These are phyloP conservation scores for Marasmius fiardii DNA, from an alignment of 1,284 basidiomycete species.

Conservation along the genomic window DNA sequence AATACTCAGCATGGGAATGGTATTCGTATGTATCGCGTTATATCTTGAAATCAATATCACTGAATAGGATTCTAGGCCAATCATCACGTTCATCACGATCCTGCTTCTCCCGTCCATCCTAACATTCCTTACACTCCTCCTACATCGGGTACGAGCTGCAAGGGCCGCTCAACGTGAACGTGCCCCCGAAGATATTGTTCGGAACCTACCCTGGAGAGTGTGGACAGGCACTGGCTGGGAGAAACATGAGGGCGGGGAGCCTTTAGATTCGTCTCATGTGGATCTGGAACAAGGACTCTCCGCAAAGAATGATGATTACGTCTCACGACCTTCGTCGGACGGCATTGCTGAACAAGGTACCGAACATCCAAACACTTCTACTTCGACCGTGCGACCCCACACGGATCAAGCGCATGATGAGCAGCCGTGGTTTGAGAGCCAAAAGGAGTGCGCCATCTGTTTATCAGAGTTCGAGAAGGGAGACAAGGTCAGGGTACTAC, in stretches of 20 bases:
- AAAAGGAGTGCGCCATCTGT: conserved; percentile 87
- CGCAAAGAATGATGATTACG: conserved; percentile 9
- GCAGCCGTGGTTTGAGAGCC: conserved; percentile 71
- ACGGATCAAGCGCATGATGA: conserved; percentile 22
- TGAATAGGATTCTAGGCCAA: conserved; percentile 47
- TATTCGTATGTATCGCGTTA: conserved; percentile 60
- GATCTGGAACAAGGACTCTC: conserved; percentile 36
- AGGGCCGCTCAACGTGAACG: conserved; percentile 77
- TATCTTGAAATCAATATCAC: conserved; percentile 4
- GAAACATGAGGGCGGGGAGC: conserved; percentile 54
- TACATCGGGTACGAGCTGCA: conserved; percentile 74
- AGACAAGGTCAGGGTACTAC: conserved; percentile 84
- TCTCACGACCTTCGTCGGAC: neutral
- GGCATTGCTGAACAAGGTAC: conserved; percentile 12
- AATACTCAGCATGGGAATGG: conserved; percentile 82
- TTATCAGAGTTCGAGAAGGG: conserved; percentile 81
- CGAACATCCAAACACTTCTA: conserved; percentile 34
- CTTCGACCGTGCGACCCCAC: conserved; percentile 31
- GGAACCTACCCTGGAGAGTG: conserved; percentile 71
- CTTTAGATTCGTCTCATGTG: conserved; percentile 23
- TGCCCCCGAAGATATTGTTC: conserved; percentile 76
- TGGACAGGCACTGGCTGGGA: conserved; percentile 80
- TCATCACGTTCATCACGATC: conserved; percentile 77
- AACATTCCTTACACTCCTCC: conserved; percentile 77
- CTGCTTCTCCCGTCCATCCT: conserved; percentile 78